Evolutionary conservation across 345 rosid genomes (phyloP), one percentile per base, ranked within the genome.

Genomic region (Bruguiera gymnorhiza): DNA sequence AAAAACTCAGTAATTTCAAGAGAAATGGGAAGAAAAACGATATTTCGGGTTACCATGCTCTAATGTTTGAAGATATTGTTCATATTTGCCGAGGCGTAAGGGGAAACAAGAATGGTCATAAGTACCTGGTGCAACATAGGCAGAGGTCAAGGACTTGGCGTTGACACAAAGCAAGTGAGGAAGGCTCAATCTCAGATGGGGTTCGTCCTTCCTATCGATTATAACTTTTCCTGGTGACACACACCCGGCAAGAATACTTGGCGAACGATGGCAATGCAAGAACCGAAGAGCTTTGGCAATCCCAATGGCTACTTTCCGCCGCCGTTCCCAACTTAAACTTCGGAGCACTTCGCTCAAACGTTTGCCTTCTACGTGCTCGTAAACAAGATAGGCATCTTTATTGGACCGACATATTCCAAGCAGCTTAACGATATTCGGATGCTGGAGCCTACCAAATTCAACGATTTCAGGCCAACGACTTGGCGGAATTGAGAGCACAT

Each of bases 101-200:
- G 37, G 10, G 7, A 34, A 8, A 34, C 37, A 34, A 34, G 37
- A 34, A 34, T 8, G 37, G 37, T 6, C 37, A 34, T 34, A 34
- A 43, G 50, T 43, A 93, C 98, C 98, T 76, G 94, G 92, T 23
- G 91, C 89, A 65, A 60, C 75, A 70, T 83, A 83, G 66, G 80
- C 79, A 1, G 83, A 78, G 70, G 67, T 48, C 65, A 76, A 71
- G 62, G 72, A n/a, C 79, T 82, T 85, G 67, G 75, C 13, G 29
- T 82, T 83, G 18, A 63, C 54, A 72, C 69, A 69, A 63, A 66
- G 60, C 27, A 61, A 48, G 2, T 72, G 75, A 1, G 86, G 87
- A 46, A 80, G 78, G 60, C 77, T 77, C 48, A 85, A 30, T 58
- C 75, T 76, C 58, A 93, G 75, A 63, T 68, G 84, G 46, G 94